Conservation (phyloP, 2,329 filamentous ascomycete genomes). For the Tympanopsis confertula region DNA sequence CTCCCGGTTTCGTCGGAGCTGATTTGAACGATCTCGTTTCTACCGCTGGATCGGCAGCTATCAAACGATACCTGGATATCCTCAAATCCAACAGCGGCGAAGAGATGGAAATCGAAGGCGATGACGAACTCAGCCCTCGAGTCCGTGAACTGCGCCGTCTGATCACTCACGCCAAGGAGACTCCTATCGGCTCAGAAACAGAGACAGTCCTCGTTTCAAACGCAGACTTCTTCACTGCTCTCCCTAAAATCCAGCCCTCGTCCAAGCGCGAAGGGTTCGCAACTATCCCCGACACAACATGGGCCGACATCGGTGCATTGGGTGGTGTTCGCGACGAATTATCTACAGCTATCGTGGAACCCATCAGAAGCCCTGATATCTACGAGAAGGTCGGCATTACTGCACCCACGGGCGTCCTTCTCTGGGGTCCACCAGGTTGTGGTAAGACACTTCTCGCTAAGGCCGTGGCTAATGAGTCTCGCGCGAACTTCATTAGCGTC, state of each 20-base stretch:
- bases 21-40: constrained; percentile 62
- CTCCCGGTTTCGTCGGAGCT: constrained; percentile 84
- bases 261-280: constrained; percentile 89
- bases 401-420: constrained; percentile 73
- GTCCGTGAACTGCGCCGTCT: constrained; percentile 3
- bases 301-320: constrained; percentile 83
- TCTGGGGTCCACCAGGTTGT: constrained; percentile 94
- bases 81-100: constrained; percentile 10
- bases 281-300: constrained; percentile 84
- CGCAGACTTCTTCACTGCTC: constrained; percentile 61
- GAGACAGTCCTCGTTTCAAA: constrained; percentile 43
- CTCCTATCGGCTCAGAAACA: constrained; percentile 24
- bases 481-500: constrained; percentile 95
- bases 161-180: constrained; percentile 17
- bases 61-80: constrained; percentile 3
- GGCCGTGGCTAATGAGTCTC: constrained; percentile 87
- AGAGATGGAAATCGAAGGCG: constrained; percentile 39
- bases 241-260: constrained; percentile 67
- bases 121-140: constrained; percentile 7
- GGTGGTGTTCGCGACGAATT: constrained; percentile 70
- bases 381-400: constrained; percentile 70
- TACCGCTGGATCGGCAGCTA: constrained; percentile 21
- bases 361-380: constrained; percentile 70
- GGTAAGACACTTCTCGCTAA: constrained; percentile 95
- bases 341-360: constrained; percentile 74